Percentiles rank a stretch among this genome's conserved stretches.
phyloP scores from a whole-genome alignment of 2,329 filamentous ascomycete species.

The Trichoderma arundinaceum region DNA sequence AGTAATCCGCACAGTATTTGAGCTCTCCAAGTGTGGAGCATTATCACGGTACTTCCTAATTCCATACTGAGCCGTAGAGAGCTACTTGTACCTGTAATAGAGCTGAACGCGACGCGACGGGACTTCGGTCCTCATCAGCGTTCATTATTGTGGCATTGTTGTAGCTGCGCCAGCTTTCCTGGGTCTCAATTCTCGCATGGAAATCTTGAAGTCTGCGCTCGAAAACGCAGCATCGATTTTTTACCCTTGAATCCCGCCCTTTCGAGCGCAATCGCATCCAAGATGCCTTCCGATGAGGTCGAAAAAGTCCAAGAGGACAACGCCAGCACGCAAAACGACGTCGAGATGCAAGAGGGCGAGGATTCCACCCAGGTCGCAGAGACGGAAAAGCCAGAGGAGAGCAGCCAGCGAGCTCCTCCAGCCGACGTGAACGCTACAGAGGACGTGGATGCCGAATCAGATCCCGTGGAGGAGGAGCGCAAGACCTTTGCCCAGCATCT shows the following conservation, averaged over 20 bases:
- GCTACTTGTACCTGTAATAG: not conserved
- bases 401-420: constrained; percentile 49
- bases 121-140: not conserved
- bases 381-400: constrained; percentile 40
- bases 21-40: too few relatives aligned
- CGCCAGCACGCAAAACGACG: constrained; percentile 41
- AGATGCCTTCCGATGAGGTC: constrained; percentile 43
- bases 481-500: constrained; percentile 64
- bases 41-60: too few relatives aligned
- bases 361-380: constrained; percentile 37
- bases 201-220: not conserved
- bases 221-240: not conserved
- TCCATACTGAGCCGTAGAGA: too few relatives aligned
- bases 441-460: constrained; percentile 44
- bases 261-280: not conserved
- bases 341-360: constrained; percentile 49
- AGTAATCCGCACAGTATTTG: too few relatives aligned
- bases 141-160: not conserved
- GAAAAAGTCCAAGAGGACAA: constrained; percentile 33
- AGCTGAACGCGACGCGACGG: constrained; percentile 12
- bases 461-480: constrained; percentile 45
- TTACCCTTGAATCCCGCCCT: not conserved
- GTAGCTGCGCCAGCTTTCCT: not conserved
- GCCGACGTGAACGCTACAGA: constrained; percentile 44
- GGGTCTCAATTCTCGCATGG: too few relatives aligned